Base-by-base conservation (phyloP, 148 eudicot genomes). In the Chenopodium berlandieri region DNA sequence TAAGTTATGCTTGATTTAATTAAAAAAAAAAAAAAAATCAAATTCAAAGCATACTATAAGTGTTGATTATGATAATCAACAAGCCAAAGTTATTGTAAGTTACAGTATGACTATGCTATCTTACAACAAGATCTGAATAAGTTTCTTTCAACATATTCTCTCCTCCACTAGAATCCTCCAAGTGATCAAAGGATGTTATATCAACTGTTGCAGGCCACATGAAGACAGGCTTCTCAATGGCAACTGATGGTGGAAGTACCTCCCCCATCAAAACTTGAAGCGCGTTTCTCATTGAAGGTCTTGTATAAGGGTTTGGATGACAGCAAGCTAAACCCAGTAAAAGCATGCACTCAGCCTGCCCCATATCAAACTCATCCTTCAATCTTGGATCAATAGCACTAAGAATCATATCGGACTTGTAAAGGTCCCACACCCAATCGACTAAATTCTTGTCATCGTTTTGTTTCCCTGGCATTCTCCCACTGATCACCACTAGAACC, bases 351-450 rank as follows among this genome's bases (percentile, higher is more conserved):
- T 83, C 79, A 1, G 79, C 86, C 25, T 84, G 80, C 16, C 23
- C 77, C 75, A 2, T 66, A 10, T 85, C 80, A 19, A 77, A 82
- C 0, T 71, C 56, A 60, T 78, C 84, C 56, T 80, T 75, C 79
- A 87, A 23, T 46, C 75, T 85, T 2, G 75, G 77, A 68, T 87
- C 89, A 11, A 75, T 62, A 8, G 80, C 87, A 52, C 62, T 76
- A 0, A 66, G 9, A 40, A 87, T 47, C 1, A 27, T 23, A 25
- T 75, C 79, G 37, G 48, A n/a, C 32, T 46, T 48, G 23, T 87
- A 20, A 32, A 85, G n/a, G 23, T 87, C 87, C 89, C 89, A 85
- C 27, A 80, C 84, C 84, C 85, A 87, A 73, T 85, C 86, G 3
- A 87, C 78, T 23, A 85, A 74, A 52, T 60, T 47, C 34, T 82